Conservation (phyloP, 1,284 basidiomycete genomes). For the Bondarzewia mesenterica region DNA sequence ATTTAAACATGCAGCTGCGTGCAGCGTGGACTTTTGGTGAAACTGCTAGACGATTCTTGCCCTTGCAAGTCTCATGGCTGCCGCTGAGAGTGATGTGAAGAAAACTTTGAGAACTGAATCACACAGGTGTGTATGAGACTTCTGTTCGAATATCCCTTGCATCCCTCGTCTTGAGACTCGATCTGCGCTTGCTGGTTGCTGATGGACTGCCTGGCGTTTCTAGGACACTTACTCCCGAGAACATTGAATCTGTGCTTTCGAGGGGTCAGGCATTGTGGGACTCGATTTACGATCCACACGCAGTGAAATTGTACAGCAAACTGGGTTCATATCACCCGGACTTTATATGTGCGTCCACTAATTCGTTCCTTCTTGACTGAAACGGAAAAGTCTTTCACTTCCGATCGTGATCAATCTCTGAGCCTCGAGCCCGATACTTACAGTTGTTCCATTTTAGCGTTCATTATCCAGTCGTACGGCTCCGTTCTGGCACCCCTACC, state of each 20-base stretch:
- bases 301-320: constrained; percentile 84
- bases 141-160: constrained; percentile 4
- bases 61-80: constrained; percentile 66
- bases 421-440: constrained; percentile 9
- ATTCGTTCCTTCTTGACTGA: constrained; percentile 19
- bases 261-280: constrained; percentile 78
- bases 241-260: constrained; percentile 56
- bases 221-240: constrained; percentile 28
- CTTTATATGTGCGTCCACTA: constrained; percentile 64
- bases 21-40: not conserved
- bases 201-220: not conserved
- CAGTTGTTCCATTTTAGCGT: constrained; percentile 41
- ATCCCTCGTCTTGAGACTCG: not conserved
- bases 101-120: constrained; percentile 56
- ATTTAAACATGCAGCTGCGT: constrained; percentile 3
- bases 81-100: constrained; percentile 75
- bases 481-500: constrained; percentile 75
- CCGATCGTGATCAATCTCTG: constrained; percentile 10
- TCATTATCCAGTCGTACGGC: constrained; percentile 93
- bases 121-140: constrained; percentile 48
- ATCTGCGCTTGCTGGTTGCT: not conserved
- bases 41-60: constrained; percentile 68
- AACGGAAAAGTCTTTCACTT: constrained; percentile 13
- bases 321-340: constrained; percentile 80
- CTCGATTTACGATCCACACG: constrained; percentile 87